These are phyloP conservation scores for Ceriops tagal DNA, from an alignment of 345 rosid genomes.

Conservation along the genomic window DNA sequence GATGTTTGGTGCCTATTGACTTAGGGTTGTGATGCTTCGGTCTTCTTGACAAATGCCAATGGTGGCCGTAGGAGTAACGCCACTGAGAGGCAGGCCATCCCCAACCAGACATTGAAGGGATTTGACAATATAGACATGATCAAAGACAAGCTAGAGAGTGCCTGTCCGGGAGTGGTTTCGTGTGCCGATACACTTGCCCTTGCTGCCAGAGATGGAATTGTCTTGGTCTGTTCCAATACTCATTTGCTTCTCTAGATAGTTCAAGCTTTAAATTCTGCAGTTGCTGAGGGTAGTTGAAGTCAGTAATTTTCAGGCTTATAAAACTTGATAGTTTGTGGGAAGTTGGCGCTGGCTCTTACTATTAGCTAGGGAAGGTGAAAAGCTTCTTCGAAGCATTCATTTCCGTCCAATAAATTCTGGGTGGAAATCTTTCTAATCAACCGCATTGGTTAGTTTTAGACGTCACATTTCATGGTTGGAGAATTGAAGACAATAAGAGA, in stretches of 20 bases:
- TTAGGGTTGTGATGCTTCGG: constrained; percentile 51
- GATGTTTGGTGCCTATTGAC: constrained; percentile 3
- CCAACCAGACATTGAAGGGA: constrained; percentile 28
- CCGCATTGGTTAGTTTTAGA: too few species aligned
- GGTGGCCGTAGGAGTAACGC: constrained; percentile 28
- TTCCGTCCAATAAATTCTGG: too few species aligned
- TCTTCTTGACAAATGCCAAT: constrained; percentile 34
- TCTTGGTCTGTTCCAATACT: constrained; percentile 23
- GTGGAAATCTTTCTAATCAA: too few species aligned
- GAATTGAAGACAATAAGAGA: too few species aligned
- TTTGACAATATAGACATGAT: constrained; percentile 26
- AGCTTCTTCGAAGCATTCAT: too few species aligned
- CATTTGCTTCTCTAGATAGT: not conserved
- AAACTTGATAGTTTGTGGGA: not conserved
- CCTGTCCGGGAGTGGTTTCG: constrained; percentile 38
- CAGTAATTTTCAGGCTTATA: not conserved
- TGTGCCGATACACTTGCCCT: constrained; percentile 37
- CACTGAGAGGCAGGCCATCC: constrained; percentile 30
- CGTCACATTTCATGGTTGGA: too few species aligned
- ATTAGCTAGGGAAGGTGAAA: too few species aligned
- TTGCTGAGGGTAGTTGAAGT: not conserved
- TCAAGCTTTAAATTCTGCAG: not conserved
- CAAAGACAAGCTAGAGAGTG: constrained; percentile 30
- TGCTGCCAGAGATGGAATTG: constrained; percentile 36
- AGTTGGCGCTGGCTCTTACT: not conserved